Conservation (phyloP, 345 rosid genomes). For the Stellera chamaejasme region DNA sequence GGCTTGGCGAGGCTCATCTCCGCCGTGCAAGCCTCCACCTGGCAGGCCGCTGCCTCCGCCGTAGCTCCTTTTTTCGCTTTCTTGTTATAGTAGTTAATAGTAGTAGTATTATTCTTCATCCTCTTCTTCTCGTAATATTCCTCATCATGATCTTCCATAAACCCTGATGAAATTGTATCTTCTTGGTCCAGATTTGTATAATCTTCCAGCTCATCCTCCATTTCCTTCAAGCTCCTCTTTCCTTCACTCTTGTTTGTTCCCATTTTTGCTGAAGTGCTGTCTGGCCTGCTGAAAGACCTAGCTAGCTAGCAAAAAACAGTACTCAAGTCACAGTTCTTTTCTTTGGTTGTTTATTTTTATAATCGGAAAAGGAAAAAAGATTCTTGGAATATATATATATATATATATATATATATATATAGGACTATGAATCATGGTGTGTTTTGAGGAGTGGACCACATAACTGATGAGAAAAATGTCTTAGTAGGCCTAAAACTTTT, state of each 20-base stretch:
- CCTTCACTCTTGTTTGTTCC: slow-evolving; percentile 52
- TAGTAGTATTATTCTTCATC: too few species aligned
- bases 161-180: slow-evolving; percentile 20
- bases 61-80: slow-evolving; percentile 31
- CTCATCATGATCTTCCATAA: slow-evolving; percentile 38
- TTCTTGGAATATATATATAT: slow-evolving; percentile 10
- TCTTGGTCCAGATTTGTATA: slow-evolving; percentile 13
- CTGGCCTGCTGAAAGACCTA: neutral
- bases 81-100: slow-evolving; percentile 5
- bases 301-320: neutral
- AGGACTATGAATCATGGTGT: slow-evolving; percentile 5
- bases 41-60: slow-evolving; percentile 37
- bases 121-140: slow-evolving; percentile 2
- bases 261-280: slow-evolving; percentile 23
- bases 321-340: too few species aligned
- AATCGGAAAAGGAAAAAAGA: slow-evolving; percentile 3
- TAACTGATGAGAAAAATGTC: too few species aligned
- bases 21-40: slow-evolving; percentile 50
- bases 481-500: too few species aligned
- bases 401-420: too few species aligned
- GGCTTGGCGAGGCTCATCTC: slow-evolving; percentile 62
- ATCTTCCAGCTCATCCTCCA: slow-evolving; percentile 59
- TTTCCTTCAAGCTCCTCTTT: slow-evolving; percentile 47
- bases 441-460: slow-evolving; percentile 32
- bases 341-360: too few species aligned